phyloP scores from a whole-genome alignment of 192 early-diverging fungal species.

The Chytriomyces sp. region DNA sequence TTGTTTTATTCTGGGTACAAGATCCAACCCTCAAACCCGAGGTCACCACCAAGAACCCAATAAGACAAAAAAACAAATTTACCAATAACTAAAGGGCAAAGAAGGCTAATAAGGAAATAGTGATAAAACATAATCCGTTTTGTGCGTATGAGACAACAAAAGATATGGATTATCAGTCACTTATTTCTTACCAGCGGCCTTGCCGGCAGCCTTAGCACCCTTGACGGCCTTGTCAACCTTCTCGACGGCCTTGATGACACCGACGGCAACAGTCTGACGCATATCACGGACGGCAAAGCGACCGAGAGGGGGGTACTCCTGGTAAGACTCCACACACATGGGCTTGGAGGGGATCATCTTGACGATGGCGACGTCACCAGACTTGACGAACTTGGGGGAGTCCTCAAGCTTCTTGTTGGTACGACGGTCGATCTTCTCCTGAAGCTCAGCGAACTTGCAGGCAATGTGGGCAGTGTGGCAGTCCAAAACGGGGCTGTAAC shows the following conservation, averaged over 20 bases:
- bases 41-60: no score
- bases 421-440: slow-evolving; percentile 95
- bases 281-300: slow-evolving; percentile 98
- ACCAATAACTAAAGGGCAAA: background rate
- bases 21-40: no score
- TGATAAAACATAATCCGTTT: background rate
- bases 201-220: slow-evolving; percentile 30
- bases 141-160: background rate
- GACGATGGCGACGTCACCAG: slow-evolving; percentile 93
- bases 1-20: no score
- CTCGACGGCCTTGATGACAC: slow-evolving; percentile 92
- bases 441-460: slow-evolving; percentile 90
- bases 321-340: slow-evolving; percentile 93
- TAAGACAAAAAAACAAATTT: background rate
- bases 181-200: slow-evolving; percentile 34
- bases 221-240: slow-evolving; percentile 50
- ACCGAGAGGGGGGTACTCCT: slow-evolving; percentile 91
- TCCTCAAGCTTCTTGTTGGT: slow-evolving; percentile 91
- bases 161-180: no score
- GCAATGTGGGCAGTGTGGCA: slow-evolving; percentile 97
- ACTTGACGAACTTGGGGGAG: slow-evolving; percentile 94
- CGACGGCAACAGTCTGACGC: slow-evolving; percentile 96
- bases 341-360: slow-evolving; percentile 95
- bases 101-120: no score
- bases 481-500: slow-evolving; percentile 94